Conservation (phyloP, 768 basidiomycete species). For the Lactarius vividus region DNA sequence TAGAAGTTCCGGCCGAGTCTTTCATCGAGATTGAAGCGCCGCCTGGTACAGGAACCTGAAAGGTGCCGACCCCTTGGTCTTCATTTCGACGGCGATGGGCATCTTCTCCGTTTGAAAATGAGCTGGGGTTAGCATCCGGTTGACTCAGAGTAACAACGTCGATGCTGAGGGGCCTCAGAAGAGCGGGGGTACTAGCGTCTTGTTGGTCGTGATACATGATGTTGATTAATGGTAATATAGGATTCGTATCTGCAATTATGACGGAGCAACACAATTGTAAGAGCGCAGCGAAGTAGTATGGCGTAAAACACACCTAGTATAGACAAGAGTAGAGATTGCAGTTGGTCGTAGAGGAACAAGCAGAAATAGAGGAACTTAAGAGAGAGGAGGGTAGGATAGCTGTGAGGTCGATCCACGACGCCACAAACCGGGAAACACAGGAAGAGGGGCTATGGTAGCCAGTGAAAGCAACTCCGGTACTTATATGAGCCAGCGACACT, state of each 20-base stretch:
- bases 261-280: background rate
- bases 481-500: constrained; percentile 15
- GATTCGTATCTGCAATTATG: constrained; percentile 1
- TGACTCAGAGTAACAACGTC: background rate
- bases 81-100: background rate
- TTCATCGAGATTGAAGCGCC: constrained; percentile 16
- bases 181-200: background rate
- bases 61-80: background rate
- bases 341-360: background rate
- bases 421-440: constrained; percentile 15
- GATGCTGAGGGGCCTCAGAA: background rate
- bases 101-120: background rate
- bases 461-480: constrained; percentile 5
- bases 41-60: constrained; percentile 9
- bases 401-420: constrained; percentile 23
- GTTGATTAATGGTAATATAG: constrained; percentile 1
- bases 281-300: background rate
- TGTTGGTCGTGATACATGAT: constrained; percentile 5
- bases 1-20: constrained; percentile 10
- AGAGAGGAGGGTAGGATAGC: background rate
- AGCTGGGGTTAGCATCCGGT: background rate
- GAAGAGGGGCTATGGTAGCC: background rate
- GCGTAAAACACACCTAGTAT: background rate
- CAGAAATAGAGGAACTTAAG: background rate
- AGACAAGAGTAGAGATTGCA: background rate